Evolutionary conservation across 139 green algal genomes (phyloP), one percentile per base, ranked within the genome.

Genomic region (Picochlorum sp.): DNA sequence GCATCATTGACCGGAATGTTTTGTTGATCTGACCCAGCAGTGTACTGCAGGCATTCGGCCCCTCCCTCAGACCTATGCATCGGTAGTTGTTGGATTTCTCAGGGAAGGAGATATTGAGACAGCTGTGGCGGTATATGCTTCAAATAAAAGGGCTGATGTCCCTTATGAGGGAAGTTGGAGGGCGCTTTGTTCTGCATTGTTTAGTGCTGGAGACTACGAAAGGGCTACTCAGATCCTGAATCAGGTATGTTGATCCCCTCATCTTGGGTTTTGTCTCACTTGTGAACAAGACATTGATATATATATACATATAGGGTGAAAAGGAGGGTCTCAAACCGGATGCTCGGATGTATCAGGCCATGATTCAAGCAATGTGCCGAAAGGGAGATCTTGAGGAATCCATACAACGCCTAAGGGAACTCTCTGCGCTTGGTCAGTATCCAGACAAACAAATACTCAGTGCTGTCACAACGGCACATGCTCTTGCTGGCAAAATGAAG

Each of bases 81-180:
- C 23, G 30, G 61, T 66, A 13, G 34, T 66, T 18, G 34, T 49
- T n/a, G 61, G 15, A 20, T 56, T 66, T 66, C 37, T 66, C 18
- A 44, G 20, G n/a, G 30, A 66, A 9, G 30, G 34, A 26, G 37
- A 66, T 21, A 20, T 56, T 56, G 61, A 56, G 11, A 59, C 37
- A n/a, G 61, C 61, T 26, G 37, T 46, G 58, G 61, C 61, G 10
- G 37, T 66, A 20, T 66, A 66, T 66, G 61, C 61, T 10, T 52
- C 61, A 21, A 59, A 66, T 66, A 16, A 45, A 23, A 41, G 61
- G 20, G 34, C 61, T 46, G 61, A 4, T 13, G 15, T 66, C 10
- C n/a, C 23, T 20, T 24, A n/a, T 21, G 61, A 66, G 21, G 44
- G 18, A 21, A 54, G 47, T 21, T 54, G 47, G 47, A 54, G 47